phyloP scores from a whole-genome alignment of 441 rosid species.

The Syzygium malaccense region DNA sequence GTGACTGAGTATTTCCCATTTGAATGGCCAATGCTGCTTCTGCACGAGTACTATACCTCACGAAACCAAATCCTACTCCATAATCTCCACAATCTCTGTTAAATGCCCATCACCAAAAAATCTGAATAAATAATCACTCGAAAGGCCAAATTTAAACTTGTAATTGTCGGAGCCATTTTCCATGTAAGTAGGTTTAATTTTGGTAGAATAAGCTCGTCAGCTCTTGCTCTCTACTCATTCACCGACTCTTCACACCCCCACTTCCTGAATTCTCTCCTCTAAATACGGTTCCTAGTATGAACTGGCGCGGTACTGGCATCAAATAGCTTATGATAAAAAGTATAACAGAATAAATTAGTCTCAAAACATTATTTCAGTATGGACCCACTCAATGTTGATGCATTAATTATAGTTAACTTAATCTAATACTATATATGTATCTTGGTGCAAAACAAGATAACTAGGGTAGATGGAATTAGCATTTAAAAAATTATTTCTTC shows the following conservation, averaged over 20 bases:
- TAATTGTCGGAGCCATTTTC: not conserved
- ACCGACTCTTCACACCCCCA: not conserved
- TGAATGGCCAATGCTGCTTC: conserved; percentile 94
- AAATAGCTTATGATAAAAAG: not conserved
- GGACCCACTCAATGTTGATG: not conserved
- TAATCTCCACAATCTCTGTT: not conserved
- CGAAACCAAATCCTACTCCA: conserved; percentile 59
- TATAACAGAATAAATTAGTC: not conserved
- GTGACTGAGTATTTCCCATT: conserved; percentile 73
- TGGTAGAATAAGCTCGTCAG: not conserved
- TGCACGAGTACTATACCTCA: conserved; percentile 74
- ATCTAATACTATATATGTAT: no score
- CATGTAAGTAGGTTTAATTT: not conserved
- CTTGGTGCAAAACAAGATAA: no score
- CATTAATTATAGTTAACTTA: not conserved
- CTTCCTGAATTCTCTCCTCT: not conserved
- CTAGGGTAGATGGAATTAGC: no score
- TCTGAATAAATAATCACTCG: not conserved
- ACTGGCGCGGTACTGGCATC: no score
- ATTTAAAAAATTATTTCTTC: no score
- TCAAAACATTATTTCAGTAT: not conserved
- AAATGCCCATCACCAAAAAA: not conserved
- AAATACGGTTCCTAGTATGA: not conserved
- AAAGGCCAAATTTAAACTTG: not conserved
- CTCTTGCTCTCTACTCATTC: not conserved